Evolutionary conservation across 2,329 filamentous ascomycete species (phyloP), one percentile per base, ranked within the genome.

Genomic region (Colletotrichum lupini): DNA sequence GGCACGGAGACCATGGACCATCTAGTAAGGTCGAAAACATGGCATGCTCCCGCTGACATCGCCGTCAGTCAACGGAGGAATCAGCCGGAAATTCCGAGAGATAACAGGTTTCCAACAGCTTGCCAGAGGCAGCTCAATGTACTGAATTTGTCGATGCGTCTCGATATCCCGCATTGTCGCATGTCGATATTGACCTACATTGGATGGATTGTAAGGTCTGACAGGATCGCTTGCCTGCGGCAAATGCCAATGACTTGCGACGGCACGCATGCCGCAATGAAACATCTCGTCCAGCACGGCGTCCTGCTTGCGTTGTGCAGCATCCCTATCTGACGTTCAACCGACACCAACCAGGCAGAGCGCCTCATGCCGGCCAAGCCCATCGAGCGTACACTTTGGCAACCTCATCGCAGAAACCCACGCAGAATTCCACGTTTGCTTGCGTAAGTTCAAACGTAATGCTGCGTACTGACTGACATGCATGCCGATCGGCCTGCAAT

Each of bases 371-470:
- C 28, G 49, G 71, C 71, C 71, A 71, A 73, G 71, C 37, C 55
- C 60, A 53, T 30, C 22, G 35, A 61, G 56, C 42, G 66, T 26
- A 67, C 66, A 58, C 14, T 58, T 59, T 55, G 69, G 70, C 66
- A 64, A 69, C 66, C 53, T 35, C 67, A 66, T 26, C 52, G 60
- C 49, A 42, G 32, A 26, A 46, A 69, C 58, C 70, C 28, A 55
- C 52, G 60, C 49, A 53, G 32, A 26, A 46, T 73, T 59, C 70
- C 22, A 55, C 67, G 71, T 66, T 73, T 46, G 70, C 67, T 73
- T 73, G 67, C 67, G 71, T 71, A 71, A 73, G 60, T 71, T 35
- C 12, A 30, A 56, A 57, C 67, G 71, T 73, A 73, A 73, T 66
- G 49, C 19, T 66, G 56, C 56, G 42, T 32, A 42, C 32, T 55